A percentile compares a stretch with the other conserved stretches of the same genome.
phyloP scores from a whole-genome alignment of 805 yeast genomes.

The Cyberlindnera meyerae region DNA sequence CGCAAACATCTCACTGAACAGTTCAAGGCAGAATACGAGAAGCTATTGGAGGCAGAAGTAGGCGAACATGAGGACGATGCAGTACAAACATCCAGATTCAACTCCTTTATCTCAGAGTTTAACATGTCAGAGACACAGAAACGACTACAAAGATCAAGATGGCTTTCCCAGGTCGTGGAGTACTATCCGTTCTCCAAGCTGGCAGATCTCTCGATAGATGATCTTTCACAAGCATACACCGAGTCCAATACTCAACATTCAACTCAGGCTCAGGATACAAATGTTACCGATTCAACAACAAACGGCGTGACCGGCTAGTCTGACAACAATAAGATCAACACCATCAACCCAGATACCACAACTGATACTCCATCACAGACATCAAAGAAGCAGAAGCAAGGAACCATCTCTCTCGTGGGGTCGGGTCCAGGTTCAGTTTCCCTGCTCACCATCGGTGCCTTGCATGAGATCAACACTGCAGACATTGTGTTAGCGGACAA shows the following conservation, averaged over 20 bases:
- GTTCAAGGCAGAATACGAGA: slow-evolving; percentile 23
- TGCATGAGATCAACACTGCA: slow-evolving; percentile 73
- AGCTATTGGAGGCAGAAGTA: slow-evolving; percentile 33
- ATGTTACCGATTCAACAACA: too few species aligned
- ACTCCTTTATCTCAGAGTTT: slow-evolving; percentile 57
- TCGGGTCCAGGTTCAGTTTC: slow-evolving; percentile 91
- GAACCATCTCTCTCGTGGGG: slow-evolving; percentile 79
- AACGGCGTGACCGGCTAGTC: too few species aligned
- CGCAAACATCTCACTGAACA: slow-evolving; percentile 24
- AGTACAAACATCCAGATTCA: slow-evolving; percentile 53
- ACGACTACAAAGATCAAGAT: slow-evolving; percentile 61
- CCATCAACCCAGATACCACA: too few species aligned
- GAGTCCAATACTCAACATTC: too few species aligned
- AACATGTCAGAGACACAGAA: slow-evolving; percentile 46
- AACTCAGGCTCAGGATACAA: too few species aligned
- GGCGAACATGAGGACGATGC: slow-evolving; percentile 70
- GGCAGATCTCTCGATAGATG: slow-evolving; percentile 54
- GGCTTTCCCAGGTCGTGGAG: slow-evolving; percentile 88
- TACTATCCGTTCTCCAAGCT: slow-evolving; percentile 75
- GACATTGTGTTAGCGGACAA: slow-evolving; percentile 87
- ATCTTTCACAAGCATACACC: slow-evolving; percentile 42
- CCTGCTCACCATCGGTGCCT: slow-evolving; percentile 78
- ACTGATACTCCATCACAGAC: too few species aligned
- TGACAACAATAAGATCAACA: too few species aligned
- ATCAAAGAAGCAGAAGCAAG: too few species aligned